A percentile compares a stretch with the other conserved stretches of the same genome.
These are phyloP conservation scores for Venturia effusa DNA, from an alignment of 2,329 filamentous ascomycete species.

Conservation along the genomic window DNA sequence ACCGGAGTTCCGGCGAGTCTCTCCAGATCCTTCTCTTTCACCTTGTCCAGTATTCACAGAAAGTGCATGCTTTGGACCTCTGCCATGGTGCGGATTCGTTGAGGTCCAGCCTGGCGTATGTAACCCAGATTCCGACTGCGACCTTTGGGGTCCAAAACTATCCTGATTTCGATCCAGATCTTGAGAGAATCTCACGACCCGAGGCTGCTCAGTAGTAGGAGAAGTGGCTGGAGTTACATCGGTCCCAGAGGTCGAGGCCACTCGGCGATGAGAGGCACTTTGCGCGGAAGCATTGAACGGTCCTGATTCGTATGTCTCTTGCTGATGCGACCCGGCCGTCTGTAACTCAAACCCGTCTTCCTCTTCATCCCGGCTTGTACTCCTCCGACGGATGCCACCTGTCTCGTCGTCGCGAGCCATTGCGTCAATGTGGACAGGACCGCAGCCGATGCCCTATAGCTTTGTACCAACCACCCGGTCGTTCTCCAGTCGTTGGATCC, in stretches of 20 bases:
- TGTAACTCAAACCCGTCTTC: background rate
- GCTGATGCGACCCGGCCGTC: background rate
- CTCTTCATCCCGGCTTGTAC: background rate
- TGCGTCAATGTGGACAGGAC: background rate
- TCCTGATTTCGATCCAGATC: background rate
- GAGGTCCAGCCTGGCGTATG: background rate
- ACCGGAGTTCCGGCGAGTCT: background rate
- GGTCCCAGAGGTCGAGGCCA: background rate
- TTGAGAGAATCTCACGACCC: conserved; percentile 8
- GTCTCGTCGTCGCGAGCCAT: background rate
- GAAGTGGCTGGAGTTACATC: background rate
- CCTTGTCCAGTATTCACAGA: background rate
- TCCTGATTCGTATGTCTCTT: background rate
- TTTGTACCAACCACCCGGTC: no score
- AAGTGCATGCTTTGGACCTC: background rate
- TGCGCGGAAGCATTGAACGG: background rate
- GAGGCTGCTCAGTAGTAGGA: background rate
- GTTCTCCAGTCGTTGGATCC: background rate
- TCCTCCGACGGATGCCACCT: background rate
- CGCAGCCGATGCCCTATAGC: background rate
- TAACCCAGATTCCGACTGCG: background rate
- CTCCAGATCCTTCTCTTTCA: background rate
- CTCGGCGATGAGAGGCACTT: background rate
- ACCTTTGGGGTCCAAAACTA: background rate
- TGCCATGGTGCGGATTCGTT: background rate